A percentile compares a stretch with the other conserved stretches of the same genome.
Conservation (phyloP, 2,329 filamentous ascomycete genomes). For the Allantophomopsis lycopodina region DNA sequence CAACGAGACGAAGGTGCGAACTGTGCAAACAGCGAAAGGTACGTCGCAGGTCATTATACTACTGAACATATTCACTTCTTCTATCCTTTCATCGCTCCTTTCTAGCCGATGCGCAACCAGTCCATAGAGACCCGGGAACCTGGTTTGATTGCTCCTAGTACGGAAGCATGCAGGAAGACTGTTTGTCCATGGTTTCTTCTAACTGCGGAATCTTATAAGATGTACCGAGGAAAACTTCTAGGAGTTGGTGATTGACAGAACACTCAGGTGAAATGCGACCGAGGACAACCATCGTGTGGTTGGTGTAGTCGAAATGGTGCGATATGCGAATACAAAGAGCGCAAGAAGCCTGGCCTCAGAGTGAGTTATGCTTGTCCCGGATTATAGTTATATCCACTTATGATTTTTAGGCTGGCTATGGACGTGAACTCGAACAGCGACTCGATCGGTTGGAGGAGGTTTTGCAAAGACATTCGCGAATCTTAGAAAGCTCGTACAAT, state of each 20-base stretch:
- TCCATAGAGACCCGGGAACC: no score
- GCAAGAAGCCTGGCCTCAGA: conserved; percentile 48
- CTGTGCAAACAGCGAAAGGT: conserved; percentile 74
- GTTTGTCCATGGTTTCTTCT: no score
- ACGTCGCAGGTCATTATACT: conserved; percentile 8
- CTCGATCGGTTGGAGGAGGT: conserved; percentile 57
- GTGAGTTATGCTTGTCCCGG: neutral
- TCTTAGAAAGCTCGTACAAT: conserved; percentile 39
- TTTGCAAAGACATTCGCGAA: conserved; percentile 49
- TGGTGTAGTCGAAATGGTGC: conserved; percentile 54
- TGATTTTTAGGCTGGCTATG: conserved; percentile 44
- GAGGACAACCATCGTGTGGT: conserved; percentile 57
- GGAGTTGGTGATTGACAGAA: no score
- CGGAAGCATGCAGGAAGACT: neutral
- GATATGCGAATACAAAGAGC: conserved; percentile 53
- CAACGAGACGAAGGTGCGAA: conserved; percentile 43
- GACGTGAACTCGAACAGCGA: conserved; percentile 58
- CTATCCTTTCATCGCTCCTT: no score
- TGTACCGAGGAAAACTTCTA: no score
- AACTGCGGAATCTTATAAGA: no score
- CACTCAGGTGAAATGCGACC: conserved; percentile 56
- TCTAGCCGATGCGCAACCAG: no score
- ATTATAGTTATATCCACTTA: neutral
- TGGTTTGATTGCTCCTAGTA: no score
- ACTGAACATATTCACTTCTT: no score